phyloP scores from a whole-genome alignment of 352 stramenopile species.

The Globisporangium spinosum region DNA sequence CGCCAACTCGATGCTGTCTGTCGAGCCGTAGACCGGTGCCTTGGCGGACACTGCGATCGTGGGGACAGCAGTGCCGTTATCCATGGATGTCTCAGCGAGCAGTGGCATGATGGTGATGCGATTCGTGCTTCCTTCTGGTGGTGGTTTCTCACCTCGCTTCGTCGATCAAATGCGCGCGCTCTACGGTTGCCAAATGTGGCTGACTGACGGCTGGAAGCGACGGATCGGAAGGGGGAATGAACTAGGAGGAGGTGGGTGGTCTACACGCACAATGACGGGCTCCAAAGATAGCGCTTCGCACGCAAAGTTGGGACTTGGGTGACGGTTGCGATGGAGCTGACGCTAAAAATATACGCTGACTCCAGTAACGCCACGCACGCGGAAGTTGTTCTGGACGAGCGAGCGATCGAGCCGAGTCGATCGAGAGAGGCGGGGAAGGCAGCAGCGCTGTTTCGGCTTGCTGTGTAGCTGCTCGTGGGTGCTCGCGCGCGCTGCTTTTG shows the following conservation, averaged over 20 bases:
- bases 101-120: slow-evolving; percentile 13
- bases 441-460: background rate
- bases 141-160: background rate
- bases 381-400: background rate
- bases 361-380: background rate
- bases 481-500: background rate
- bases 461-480: background rate
- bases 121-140: slow-evolving; percentile 1
- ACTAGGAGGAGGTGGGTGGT: background rate
- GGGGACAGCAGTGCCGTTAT: background rate
- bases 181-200: slow-evolving; percentile 2
- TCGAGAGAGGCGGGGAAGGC: background rate
- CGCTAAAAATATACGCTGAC: background rate
- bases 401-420: background rate
- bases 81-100: slow-evolving; percentile 9
- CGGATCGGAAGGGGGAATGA: background rate
- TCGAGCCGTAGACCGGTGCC: slow-evolving; percentile 12
- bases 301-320: background rate
- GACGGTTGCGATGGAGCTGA: background rate
- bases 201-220: background rate
- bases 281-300: background rate
- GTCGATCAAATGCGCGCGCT: background rate
- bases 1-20: background rate
- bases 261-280: background rate
- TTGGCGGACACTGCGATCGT: background rate